These are phyloP conservation scores for Wallacemonas sp. DNA, from an alignment of 208 protist species.

Conservation along the genomic window DNA sequence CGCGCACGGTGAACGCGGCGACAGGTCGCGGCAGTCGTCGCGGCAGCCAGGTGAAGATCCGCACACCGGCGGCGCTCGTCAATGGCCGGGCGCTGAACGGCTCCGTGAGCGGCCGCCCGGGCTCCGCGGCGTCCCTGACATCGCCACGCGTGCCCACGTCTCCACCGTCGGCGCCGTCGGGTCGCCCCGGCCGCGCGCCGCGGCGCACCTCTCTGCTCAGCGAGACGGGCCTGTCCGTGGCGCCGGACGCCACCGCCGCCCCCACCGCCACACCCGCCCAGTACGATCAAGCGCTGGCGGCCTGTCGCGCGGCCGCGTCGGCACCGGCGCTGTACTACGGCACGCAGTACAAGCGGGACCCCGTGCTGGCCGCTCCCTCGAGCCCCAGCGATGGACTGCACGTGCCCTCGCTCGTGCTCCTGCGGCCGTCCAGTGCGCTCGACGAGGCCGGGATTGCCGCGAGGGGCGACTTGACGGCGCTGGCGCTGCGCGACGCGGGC, in stretches of 20 bases:
- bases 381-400: slow-evolving; percentile 6
- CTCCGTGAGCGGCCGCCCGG: not conserved
- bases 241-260: too few relatives aligned
- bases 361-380: not conserved
- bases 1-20: not conserved
- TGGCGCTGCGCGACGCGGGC: slow-evolving; percentile 6
- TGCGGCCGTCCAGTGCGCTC: slow-evolving; percentile 18
- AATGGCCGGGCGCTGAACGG: not conserved
- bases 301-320: not conserved
- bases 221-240: too few relatives aligned
- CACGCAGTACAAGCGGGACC: slow-evolving; percentile 12
- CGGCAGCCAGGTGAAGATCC: slow-evolving; percentile 1
- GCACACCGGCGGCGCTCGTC: not conserved
- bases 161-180: too few relatives aligned
- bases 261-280: not conserved
- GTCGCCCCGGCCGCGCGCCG: too few relatives aligned
- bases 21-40: not conserved
- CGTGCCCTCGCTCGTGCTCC: slow-evolving; percentile 27
- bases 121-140: not conserved
- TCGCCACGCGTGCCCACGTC: not conserved
- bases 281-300: not conserved
- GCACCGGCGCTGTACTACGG: slow-evolving; percentile 8
- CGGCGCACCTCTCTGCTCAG: too few relatives aligned
- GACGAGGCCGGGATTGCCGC: slow-evolving; percentile 7
- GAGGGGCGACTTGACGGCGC: slow-evolving; percentile 17